Percentiles rank a stretch among this genome's conserved stretches.
Evolutionary conservation across 2,329 filamentous ascomycete species (phyloP).

Genomic region (Sphaerulina musiva): DNA sequence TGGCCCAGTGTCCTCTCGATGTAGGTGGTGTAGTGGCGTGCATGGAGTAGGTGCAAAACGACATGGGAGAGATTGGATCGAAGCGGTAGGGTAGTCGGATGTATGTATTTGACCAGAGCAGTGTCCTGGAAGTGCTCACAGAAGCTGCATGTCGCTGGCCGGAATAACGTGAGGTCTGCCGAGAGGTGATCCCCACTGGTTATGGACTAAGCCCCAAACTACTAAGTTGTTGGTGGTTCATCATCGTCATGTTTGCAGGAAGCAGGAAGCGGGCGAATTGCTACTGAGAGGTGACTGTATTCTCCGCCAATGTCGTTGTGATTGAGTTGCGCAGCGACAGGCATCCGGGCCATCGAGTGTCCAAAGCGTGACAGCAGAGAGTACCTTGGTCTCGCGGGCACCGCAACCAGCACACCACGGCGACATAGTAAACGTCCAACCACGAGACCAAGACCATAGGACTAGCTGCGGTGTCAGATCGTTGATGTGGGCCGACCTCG

Average conservation of each 20-base stretch:
- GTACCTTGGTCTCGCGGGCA: neutral
- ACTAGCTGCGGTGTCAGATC: neutral
- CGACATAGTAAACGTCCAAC: neutral
- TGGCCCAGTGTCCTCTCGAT: neutral
- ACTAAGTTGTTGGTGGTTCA: neutral
- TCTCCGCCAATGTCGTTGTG: neutral
- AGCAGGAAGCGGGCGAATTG: neutral
- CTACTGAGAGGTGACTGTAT: neutral
- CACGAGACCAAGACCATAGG: neutral
- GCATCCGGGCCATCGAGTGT: neutral
- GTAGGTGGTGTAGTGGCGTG: neutral
- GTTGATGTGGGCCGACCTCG: neutral
- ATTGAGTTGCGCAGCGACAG: neutral
- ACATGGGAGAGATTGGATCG: neutral
- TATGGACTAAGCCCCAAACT: neutral
- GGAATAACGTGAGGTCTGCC: neutral
- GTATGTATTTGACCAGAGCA: neutral
- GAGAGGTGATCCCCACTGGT: neutral
- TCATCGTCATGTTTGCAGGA: neutral
- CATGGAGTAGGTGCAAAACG: neutral
- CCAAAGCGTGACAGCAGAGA: neutral
- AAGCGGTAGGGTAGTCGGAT: too few species aligned
- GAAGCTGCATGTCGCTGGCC: neutral
- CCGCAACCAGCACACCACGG: neutral
- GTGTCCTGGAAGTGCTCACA: neutral